Evolutionary conservation across 805 yeast genomes (phyloP), one percentile per base, ranked within the genome.

Genomic region (Yarrowia sp.): DNA sequence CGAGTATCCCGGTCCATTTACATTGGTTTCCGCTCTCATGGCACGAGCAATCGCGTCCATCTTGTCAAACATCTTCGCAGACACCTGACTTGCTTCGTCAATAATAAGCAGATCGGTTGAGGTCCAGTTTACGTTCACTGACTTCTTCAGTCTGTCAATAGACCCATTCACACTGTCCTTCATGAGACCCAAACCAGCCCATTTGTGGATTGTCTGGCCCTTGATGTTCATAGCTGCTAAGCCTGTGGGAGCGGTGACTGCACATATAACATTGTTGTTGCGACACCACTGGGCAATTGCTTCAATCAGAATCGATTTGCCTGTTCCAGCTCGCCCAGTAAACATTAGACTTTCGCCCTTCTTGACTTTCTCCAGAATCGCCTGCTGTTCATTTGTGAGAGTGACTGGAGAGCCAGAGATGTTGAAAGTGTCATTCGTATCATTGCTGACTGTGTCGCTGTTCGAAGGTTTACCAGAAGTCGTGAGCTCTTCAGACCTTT

Each of bases 61-160:
- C 73, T 91, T 91, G 55, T 88, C 89, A 70, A 94, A 84, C 56
- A 92, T 81, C 1, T 73, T 78, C 0, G 92, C 94, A 73, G 91
- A 95, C 68, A 95, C 83, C 98, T 95, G 95, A 0, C 98, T 92
- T 4, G 94, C 84, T 78, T 94, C 99, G 78, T 94, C 99, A 68
- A 94, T 85, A 67, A 94, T 86, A 42, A 95, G 80, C 0, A 91
- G 95, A 71, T 83, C 84, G 1, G 89, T 81, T 4, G 77, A 77
- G 65, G 77, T 80, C 98, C 98, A 95, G 36, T 38, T 1, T 8
- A 3, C 8, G 38, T 36, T 36, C 13, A 2, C 2, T 6, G 38
- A 36, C 19, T 30, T n/a, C 9, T 30, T 15, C 10, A 47, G 38
- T 15, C 10, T 30, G 6, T 13, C 2, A 14, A 46, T 6, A 34